Base-by-base conservation (phyloP, 129 eudicot genomes). In the Artemisia argyi region DNA sequence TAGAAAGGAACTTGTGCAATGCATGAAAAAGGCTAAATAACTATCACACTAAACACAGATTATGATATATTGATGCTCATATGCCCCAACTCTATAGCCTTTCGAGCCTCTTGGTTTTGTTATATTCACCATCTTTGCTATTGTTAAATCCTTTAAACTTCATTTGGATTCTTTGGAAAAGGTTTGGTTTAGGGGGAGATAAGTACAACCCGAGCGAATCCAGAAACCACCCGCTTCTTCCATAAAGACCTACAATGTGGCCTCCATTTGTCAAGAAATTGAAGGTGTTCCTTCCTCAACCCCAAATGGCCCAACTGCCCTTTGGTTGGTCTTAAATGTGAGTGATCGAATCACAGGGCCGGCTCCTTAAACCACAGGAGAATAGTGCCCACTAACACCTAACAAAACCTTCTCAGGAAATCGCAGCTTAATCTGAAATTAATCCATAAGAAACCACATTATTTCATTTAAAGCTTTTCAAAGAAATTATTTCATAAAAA, bases 341-440 rank as follows among this genome's bases (percentile, higher is more conserved):
- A 20, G 22, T 20, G 22, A 20, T 20, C 22, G 22, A 1, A 20
- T 20, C 22, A 20, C 22, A 20, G 22, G 22, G 22, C 22, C 63
- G 48, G 86, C 85, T 9, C 88, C 86, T 4, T 82, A 74, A 24
- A 84, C 91, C 84, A 89, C 90, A 7, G 92, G 90, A 50, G 72
- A 61, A 60, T 49, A 77, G 72, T 84, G 79, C 48, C 92, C 90
- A 19, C 81, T 86, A 20, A 84, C 65, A 60, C 39, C 6, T 24
- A 3, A 0, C 3, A 60, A 20, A 26, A 20, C 28, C 5, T 60
- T n/a, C 13, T 60, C 65, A 10, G 65, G n/a, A 60, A 60, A 24
- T 12, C 14, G 35, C 44, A 60, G 65, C 46, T 89, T 89, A 74
- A 84, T 78, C 91, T 89, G 71, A 26, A 56, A 32, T 20, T n/a